Evolutionary conservation across 2,329 filamentous ascomycete species (phyloP), one percentile per base, ranked within the genome.

Genomic region (Stagonosporopsis tanaceti): DNA sequence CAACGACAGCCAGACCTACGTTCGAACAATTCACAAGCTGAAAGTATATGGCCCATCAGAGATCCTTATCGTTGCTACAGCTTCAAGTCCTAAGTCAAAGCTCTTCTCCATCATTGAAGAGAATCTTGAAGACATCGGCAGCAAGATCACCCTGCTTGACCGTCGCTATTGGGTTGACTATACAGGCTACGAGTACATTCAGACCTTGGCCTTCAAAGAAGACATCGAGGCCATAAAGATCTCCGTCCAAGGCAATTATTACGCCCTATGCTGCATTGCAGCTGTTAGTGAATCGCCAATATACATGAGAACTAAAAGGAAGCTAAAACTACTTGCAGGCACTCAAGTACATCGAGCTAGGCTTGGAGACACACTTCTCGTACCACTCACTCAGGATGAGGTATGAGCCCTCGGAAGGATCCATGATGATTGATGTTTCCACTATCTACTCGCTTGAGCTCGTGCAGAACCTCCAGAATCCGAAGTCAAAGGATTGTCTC

Each of bases 371-470:
- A 58, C 86, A 83, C 0, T 95, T 97, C 71, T 83, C 87, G 3
- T 81, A 84, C n/a, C 89, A 95, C 71, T 93, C 93, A 20, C 84
- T 98, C 30, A 87, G 92, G 3, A 89, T 98, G 69, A 89, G 87
- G 61, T 97, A 96, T 65, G 89, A 94, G 68, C 90, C 93, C 1
- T 93, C 92, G 0, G 91, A 96, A 71, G 91, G 94, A 24, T 91
- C 92, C 0, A 97, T 98, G 93, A 92, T 96, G 85, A 96, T 98
- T 66, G 94, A 97, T 68, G 83, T 95, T 2, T 89, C 92, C 0
- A 96, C 93, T 0, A 92, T 97, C 27, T 85, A 89, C 35, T 92
- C 92, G 0, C 81, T 99, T 3, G 95, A 99, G 73, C 83, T 99
- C 6, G 90, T 98, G 25, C 92, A 97, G 68, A 99, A 97, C 64